Percentiles rank a stretch among this genome's conserved stretches.
Evolutionary conservation across 2,329 filamentous ascomycete genomes (phyloP).

Genomic region (Aaosphaeria pasadenensis): DNA sequence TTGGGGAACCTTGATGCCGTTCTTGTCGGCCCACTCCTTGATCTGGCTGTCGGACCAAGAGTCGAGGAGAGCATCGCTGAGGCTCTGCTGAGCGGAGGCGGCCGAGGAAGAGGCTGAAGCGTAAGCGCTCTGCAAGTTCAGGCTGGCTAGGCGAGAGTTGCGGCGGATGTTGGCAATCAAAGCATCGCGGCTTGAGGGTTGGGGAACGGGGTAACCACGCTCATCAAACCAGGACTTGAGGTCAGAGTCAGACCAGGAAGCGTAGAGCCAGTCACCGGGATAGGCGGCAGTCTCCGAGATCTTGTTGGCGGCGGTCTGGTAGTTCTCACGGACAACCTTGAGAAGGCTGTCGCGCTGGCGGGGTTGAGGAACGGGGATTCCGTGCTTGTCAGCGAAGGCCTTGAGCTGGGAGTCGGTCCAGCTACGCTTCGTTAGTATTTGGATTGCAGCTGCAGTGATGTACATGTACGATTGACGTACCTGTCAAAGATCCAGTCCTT

Average conservation of each 20-base stretch:
- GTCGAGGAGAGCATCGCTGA: slow-evolving; percentile 82
- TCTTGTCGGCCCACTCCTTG: slow-evolving; percentile 91
- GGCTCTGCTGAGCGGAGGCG: slow-evolving; percentile 63
- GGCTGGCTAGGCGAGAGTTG: slow-evolving; percentile 76
- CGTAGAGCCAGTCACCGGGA: slow-evolving; percentile 92
- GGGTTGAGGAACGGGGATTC: slow-evolving; percentile 83
- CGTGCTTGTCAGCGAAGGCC: slow-evolving; percentile 84
- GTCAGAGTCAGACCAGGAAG: slow-evolving; percentile 87
- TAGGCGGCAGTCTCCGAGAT: slow-evolving; percentile 76
- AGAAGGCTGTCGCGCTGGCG: slow-evolving; percentile 80
- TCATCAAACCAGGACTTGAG: slow-evolving; percentile 91
- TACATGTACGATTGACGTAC: slow-evolving; percentile 39
- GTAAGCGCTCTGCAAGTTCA: slow-evolving; percentile 59
- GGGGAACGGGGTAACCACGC: slow-evolving; percentile 80
- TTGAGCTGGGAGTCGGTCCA: slow-evolving; percentile 95
- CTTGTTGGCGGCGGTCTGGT: slow-evolving; percentile 73
- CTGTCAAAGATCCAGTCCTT: slow-evolving; percentile 91
- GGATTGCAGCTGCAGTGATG: neutral
- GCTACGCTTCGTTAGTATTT: slow-evolving; percentile 49
- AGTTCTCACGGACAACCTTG: slow-evolving; percentile 73
- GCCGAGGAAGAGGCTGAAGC: slow-evolving; percentile 46
- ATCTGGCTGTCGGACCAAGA: slow-evolving; percentile 87
- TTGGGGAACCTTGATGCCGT: slow-evolving; percentile 84
- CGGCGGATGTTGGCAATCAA: slow-evolving; percentile 86
- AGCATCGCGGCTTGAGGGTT: slow-evolving; percentile 80